Conservation (phyloP, 305 asterid species). For the Ilex paraguariensis region DNA sequence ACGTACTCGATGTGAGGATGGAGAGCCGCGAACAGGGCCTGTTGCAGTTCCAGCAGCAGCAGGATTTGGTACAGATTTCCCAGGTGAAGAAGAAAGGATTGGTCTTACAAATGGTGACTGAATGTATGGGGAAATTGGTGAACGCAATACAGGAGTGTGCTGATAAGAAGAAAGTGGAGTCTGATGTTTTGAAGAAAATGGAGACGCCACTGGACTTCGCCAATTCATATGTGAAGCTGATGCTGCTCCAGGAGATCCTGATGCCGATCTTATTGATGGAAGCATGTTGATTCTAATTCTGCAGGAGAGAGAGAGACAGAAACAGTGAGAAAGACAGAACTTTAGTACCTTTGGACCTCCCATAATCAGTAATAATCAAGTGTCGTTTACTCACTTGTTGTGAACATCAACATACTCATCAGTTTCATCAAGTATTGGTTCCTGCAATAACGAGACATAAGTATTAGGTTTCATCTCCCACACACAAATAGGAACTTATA, state of each 20-base stretch:
- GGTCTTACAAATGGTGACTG: conserved; percentile 40
- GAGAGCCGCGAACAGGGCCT: conserved; percentile 32
- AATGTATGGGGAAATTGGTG: conserved; percentile 52
- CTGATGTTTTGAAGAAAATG: conserved; percentile 21
- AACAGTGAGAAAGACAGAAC: neutral
- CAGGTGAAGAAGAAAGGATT: conserved; percentile 37
- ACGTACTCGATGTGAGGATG: conserved; percentile 45
- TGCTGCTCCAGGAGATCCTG: conserved; percentile 48
- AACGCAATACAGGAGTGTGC: conserved; percentile 36
- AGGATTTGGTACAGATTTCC: conserved; percentile 31
- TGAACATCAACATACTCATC: conserved; percentile 65
- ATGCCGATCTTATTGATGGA: conserved; percentile 31
- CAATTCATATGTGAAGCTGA: conserved; percentile 30
- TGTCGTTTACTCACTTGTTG: conserved; percentile 29
- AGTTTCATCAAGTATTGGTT: conserved; percentile 68
- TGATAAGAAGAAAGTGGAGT: conserved; percentile 28
- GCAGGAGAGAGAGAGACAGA: conserved; percentile 4
- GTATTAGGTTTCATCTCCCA: too few species aligned
- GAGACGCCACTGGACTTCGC: conserved; percentile 38
- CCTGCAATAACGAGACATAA: conserved; percentile 25
- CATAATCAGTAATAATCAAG: too few species aligned
- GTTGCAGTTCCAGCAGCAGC: conserved; percentile 17
- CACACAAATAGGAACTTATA: too few species aligned
- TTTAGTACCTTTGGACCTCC: too few species aligned
- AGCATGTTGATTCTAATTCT: conserved; percentile 61